Percentiles rank a stretch among this genome's conserved stretches.
Conservation (phyloP, 2,329 filamentous ascomycete species). For the Cladosporium sp. region DNA sequence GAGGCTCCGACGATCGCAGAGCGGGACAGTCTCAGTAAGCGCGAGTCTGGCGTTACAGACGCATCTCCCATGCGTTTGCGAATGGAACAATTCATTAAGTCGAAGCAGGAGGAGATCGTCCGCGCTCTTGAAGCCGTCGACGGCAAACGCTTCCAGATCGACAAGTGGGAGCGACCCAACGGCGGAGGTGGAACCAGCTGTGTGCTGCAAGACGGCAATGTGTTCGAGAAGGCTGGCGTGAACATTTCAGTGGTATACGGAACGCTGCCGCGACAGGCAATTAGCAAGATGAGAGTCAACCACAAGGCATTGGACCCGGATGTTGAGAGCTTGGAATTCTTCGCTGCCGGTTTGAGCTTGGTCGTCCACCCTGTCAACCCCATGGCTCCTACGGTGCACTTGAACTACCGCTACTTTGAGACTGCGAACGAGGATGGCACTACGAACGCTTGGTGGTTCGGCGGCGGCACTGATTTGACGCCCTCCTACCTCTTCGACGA, state of each 20-base stretch:
- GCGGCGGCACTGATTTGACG: conserved; percentile 89
- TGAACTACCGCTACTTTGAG: conserved; percentile 99
- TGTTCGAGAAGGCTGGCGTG: conserved; percentile 96
- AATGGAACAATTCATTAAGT: conserved; percentile 95
- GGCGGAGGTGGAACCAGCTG: conserved; percentile 93
- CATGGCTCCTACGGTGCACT: conserved; percentile 93
- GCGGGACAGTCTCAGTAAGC: conserved; percentile 75
- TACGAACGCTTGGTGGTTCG: conserved; percentile 94
- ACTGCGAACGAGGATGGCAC: conserved; percentile 79
- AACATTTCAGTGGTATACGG: conserved; percentile 96
- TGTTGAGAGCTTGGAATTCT: conserved; percentile 85
- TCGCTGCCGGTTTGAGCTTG: conserved; percentile 87
- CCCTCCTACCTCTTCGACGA: conserved; percentile 94
- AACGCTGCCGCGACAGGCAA: conserved; percentile 77
- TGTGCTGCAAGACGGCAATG: conserved; percentile 90
- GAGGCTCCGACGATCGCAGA: conserved; percentile 74
- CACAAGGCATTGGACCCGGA: conserved; percentile 82
- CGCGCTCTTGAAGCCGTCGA: conserved; percentile 78
- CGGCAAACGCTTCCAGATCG: conserved; percentile 72
- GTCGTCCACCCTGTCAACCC: conserved; percentile 93
- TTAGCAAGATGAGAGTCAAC: conserved; percentile 88
- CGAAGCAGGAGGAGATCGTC: conserved; percentile 86
- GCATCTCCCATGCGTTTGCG: conserved; percentile 92
- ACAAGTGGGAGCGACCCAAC: conserved; percentile 82
- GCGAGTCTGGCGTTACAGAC: conserved; percentile 68